Evolutionary conservation across 371 early-diverging fungal species (phyloP), one percentile per base, ranked within the genome.

Genomic region (Zychaea mexicana): DNA sequence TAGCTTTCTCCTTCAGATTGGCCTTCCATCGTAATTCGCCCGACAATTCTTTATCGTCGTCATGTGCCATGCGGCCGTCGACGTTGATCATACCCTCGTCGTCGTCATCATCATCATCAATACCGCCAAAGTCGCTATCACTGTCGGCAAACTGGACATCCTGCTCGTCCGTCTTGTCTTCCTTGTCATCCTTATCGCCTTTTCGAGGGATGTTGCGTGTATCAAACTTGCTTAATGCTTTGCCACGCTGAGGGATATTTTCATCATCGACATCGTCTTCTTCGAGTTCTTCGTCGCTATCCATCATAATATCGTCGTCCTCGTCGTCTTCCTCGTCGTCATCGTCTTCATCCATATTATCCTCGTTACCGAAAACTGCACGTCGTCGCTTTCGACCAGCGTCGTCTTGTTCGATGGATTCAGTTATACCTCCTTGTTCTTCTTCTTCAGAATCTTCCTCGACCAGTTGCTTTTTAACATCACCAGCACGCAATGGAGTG

Each of bases 21-120:
- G 78, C 74, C 73, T 93, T 90, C 92, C 94, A 93, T 42, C 88
- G 83, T 59, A 91, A 70, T 42, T 85, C 76, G 7, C 89, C 91
- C 55, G 87, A 84, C 24, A 84, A 65, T 38, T 76, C 74, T 4
- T 84, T 81, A 6, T 78, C 82, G 0, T 79, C 80, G 12, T 59
- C 65, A 21, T 66, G 74, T 9, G 59, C 62, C 52, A 36, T 46
- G 21, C 84, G 75, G 45, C 82, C 78, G 55, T 77, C 74, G 13
- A 82, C 67, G 62, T 76, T 71, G 28, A 82, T 67, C 77, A 82
- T 75, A 24, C 74, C 79, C 8, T 84, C 79, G 12, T 79, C 74
- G 24, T 81, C 84, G 3, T 83, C 81, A 10, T 84, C 79, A 15
- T 79, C 74, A 27, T 81, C 84, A 3, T 83, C 81, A 8, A 81